Evolutionary conservation across 1,284 basidiomycete species (phyloP), one percentile per base, ranked within the genome.

Genomic region (Mycocalia duriaeana): DNA sequence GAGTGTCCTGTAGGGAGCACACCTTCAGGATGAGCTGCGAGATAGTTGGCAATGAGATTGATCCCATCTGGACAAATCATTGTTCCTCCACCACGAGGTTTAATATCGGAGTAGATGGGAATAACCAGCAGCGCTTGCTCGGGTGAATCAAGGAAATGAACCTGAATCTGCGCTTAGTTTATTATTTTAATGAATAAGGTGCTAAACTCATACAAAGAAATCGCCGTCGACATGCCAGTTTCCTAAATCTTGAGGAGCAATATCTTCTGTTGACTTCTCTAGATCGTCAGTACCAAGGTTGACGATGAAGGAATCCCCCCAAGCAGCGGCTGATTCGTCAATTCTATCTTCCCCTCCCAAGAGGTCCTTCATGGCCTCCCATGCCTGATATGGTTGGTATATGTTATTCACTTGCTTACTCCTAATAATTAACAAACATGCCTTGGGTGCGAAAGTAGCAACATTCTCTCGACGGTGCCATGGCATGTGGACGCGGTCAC

Each of bases 141-240:
- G 4, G 77, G 78, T 16, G 78, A 81, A 57, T 82, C 79, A 44
- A 82, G 71, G 59, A 70, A 82, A 61, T 82, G 79, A 31, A 78
- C 67, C 73, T 74, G 46, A 13, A 35, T 35, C 25, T 13, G 44
- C 25, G 25, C 5, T 53, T 19, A 47, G 38, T 14, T 16, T 20
- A 20, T 20, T 31, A 26, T 16, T 46, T 46, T 45, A n/a, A n/a
- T n/a, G n/a, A n/a, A n/a, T n/a, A n/a, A n/a, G n/a, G n/a, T n/a
- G n/a, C n/a, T n/a, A 22, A 52, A 22, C 18, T 42, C 67, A 49
- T 50, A 73, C 72, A 60, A 81, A 82, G 58, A 81, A 82, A 56
- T 82, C 80, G 25, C 79, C 80, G 59, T 81, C 79, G 42, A 80
- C 76, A 59, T 83, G 79, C 79, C 79, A 83, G 53, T 80, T 80